Conservation (phyloP, 805 yeast species). For the Suhomyces pyralidae region DNA sequence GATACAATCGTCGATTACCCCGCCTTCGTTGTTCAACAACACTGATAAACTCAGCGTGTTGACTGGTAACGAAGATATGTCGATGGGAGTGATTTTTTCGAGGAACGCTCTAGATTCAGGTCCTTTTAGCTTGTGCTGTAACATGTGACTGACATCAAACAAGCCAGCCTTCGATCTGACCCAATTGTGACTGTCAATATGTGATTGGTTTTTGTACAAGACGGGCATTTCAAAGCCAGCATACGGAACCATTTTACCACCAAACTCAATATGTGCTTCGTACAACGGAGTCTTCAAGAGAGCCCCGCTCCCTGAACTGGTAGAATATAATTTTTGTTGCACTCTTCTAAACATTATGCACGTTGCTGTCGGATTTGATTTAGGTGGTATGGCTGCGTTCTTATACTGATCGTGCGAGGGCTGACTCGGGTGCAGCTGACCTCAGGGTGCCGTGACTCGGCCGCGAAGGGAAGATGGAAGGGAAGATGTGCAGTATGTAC, state of each 20-base stretch:
- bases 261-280: constrained; percentile 71
- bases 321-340: constrained; percentile 17
- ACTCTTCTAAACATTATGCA: constrained; percentile 2
- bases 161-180: constrained; percentile 83
- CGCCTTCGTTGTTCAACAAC: constrained; percentile 64
- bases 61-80: constrained; percentile 53
- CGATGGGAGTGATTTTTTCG: constrained; percentile 86
- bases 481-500: neutral
- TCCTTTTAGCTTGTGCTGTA: constrained; percentile 81
- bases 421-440: neutral
- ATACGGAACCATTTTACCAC: constrained; percentile 91
- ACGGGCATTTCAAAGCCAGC: constrained; percentile 98
- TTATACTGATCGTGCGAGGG: neutral
- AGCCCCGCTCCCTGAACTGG: constrained; percentile 12
- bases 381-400: neutral
- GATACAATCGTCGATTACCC: constrained; percentile 91
- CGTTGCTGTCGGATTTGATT: neutral
- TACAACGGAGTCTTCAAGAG: constrained; percentile 73
- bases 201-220: constrained; percentile 76
- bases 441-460: neutral
- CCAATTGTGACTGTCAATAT: constrained; percentile 93
- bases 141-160: constrained; percentile 97
- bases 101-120: constrained; percentile 62
- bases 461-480: neutral
- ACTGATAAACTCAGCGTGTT: constrained; percentile 75